Conservation (phyloP, 179 eudicot species). For the Carnegiea gigantea region DNA sequence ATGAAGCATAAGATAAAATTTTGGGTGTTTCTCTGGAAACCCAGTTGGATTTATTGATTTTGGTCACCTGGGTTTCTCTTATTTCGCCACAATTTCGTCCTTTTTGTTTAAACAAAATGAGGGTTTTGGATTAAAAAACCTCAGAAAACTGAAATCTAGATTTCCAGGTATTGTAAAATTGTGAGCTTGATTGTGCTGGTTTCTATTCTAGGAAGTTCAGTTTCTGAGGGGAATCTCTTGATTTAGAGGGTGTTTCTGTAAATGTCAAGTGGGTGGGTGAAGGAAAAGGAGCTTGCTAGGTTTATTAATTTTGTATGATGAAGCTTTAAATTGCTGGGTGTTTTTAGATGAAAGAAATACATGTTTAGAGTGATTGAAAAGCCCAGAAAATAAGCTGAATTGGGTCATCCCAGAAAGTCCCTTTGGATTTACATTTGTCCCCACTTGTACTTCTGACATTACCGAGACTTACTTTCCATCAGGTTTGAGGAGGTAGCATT, state of each 20-base stretch:
- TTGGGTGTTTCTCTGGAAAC: conserved; percentile 24
- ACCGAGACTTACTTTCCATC: conserved; percentile 17
- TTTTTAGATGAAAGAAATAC: neutral
- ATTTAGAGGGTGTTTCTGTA: conserved; percentile 6
- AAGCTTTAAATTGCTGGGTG: conserved; percentile 16
- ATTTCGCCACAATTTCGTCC: conserved; percentile 13
- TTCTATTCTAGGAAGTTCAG: conserved; percentile 4
- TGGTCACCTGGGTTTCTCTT: conserved; percentile 30
- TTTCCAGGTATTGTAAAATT: neutral
- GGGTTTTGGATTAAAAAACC: neutral
- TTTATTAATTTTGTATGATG: conserved; percentile 16
- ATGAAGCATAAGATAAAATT: conserved; percentile 6
- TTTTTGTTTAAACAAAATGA: neutral
- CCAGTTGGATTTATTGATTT: conserved; percentile 25
- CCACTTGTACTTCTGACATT: conserved; percentile 25
- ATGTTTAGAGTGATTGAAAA: neutral
- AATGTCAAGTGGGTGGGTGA: conserved; percentile 1
- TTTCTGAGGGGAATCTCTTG: neutral
- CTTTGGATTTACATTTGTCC: conserved; percentile 14
- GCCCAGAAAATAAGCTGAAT: neutral
- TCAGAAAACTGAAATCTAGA: conserved; percentile 9
- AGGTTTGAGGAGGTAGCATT: conserved; percentile 32
- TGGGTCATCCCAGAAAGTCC: conserved; percentile 10
- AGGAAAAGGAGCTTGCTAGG: neutral
- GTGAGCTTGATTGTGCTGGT: conserved; percentile 12